These are phyloP conservation scores for Neobulgaria alba DNA, from an alignment of 2,329 filamentous ascomycete species.

Conservation along the genomic window DNA sequence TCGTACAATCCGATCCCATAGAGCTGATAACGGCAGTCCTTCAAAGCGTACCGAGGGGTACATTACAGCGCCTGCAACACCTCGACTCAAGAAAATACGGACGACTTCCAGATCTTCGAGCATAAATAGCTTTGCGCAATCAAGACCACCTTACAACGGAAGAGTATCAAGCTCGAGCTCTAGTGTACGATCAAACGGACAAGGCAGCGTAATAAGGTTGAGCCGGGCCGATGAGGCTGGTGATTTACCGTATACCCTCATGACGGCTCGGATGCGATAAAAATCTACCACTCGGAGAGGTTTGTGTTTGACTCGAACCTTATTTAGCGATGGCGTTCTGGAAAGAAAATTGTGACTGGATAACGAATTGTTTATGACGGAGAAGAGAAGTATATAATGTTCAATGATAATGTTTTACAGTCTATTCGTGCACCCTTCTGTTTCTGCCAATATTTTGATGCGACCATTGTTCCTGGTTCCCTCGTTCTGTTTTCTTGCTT, in stretches of 20 bases:
- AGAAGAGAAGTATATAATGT: constrained; percentile 12
- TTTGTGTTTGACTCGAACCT: constrained; percentile 7
- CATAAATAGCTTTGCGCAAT: constrained; percentile 21
- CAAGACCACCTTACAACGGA: constrained; percentile 16
- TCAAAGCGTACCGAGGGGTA: constrained; percentile 13
- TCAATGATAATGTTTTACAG: constrained; percentile 17
- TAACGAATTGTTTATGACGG: background rate
- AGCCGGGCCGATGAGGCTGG: constrained; percentile 18
- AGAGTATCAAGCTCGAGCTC: constrained; percentile 15
- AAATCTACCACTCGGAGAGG: background rate
- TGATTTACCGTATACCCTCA: constrained; percentile 23
- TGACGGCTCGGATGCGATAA: constrained; percentile 15
- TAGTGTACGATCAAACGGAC: constrained; percentile 23
- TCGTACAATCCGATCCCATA: constrained; percentile 20
- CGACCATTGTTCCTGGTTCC: no score
- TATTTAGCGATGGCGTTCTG: constrained; percentile 24
- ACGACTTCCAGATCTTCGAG: constrained; percentile 15
- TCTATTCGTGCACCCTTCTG: background rate
- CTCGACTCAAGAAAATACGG: constrained; percentile 15
- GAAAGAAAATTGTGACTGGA: constrained; percentile 2
- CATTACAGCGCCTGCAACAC: constrained; percentile 22
- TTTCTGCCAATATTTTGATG: no score
- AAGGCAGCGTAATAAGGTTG: constrained; percentile 26
- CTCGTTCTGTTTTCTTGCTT: no score
- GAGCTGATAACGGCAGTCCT: constrained; percentile 6